A percentile compares a stretch with the other conserved stretches of the same genome.
Evolutionary conservation across 1,284 basidiomycete species (phyloP).

Genomic region (Apiotrichum sp.): DNA sequence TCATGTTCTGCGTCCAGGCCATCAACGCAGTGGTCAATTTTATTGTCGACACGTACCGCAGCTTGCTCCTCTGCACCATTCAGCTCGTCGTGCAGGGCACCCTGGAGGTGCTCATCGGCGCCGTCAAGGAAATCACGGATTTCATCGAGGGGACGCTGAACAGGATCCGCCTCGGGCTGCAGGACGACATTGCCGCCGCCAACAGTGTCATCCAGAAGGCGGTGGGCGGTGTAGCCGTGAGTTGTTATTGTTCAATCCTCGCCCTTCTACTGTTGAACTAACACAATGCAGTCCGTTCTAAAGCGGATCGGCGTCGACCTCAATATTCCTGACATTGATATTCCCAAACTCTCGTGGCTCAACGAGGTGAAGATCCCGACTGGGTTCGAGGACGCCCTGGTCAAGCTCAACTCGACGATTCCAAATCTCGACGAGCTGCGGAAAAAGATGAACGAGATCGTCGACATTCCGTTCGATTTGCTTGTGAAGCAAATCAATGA

Average conservation of each 20-base stretch:
- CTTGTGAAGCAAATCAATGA: conserved; percentile 81
- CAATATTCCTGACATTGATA: conserved; percentile 60
- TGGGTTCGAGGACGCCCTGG: conserved; percentile 66
- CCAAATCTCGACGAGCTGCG: conserved; percentile 74
- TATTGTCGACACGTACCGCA: conserved; percentile 83
- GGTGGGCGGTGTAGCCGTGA: conserved; percentile 60
- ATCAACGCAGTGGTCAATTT: conserved; percentile 87
- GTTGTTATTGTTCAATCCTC: background rate
- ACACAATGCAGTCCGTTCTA: conserved; percentile 52
- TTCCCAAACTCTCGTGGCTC: conserved; percentile 65
- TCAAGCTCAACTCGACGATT: conserved; percentile 68
- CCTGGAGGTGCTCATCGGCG: conserved; percentile 70
- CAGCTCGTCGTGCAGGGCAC: conserved; percentile 80
- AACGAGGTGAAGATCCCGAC: conserved; percentile 74
- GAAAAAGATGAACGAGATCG: conserved; percentile 61
- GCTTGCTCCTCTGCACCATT: conserved; percentile 83
- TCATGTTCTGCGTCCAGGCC: conserved; percentile 61
- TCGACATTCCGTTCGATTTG: conserved; percentile 77
- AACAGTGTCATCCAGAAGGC: conserved; percentile 64
- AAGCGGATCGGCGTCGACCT: conserved; percentile 59
- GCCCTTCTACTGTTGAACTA: background rate
- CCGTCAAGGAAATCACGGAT: conserved; percentile 69
- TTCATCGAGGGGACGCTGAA: conserved; percentile 60
- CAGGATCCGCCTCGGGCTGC: conserved; percentile 60
- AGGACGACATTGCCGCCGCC: conserved; percentile 61